These are phyloP conservation scores for Corymbia calophylla DNA, from an alignment of 441 rosid species.

Conservation along the genomic window DNA sequence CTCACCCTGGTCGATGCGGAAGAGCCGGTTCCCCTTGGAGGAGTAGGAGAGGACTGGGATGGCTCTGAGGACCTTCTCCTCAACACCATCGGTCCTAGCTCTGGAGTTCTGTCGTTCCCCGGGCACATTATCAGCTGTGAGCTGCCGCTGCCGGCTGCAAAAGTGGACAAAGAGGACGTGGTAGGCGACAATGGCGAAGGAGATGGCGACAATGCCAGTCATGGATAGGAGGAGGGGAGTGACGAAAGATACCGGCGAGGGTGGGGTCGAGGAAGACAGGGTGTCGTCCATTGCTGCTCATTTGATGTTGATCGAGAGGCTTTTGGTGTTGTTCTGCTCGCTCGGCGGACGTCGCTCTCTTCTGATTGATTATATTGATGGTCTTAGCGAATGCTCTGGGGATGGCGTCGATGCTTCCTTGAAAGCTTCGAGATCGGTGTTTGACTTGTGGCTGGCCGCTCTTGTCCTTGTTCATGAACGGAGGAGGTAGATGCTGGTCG, in stretches of 20 bases:
- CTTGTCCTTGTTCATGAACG: background rate
- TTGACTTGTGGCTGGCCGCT: background rate
- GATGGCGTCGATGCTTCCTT: background rate
- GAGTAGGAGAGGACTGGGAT: conserved; percentile 40
- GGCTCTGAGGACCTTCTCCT: conserved; percentile 22
- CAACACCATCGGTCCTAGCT: conserved; percentile 19
- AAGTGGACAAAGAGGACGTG: conserved; percentile 24
- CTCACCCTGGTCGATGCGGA: conserved; percentile 19
- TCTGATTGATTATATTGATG: background rate
- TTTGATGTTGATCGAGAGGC: background rate
- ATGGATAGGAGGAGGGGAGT: conserved; percentile 37
- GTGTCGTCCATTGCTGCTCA: background rate
- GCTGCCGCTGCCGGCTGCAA: conserved; percentile 7
- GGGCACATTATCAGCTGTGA: background rate
- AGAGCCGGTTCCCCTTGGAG: background rate
- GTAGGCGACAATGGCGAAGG: conserved; percentile 20
- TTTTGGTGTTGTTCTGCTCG: background rate
- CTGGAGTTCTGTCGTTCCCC: background rate
- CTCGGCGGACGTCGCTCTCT: background rate
- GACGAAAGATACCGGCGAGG: conserved; percentile 7
- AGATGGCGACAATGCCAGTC: conserved; percentile 18
- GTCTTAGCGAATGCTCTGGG: background rate
- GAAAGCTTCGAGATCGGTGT: background rate
- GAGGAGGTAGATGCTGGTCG: background rate
- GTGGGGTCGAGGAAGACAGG: background rate